These are phyloP conservation scores for Ceratocystis eucalypticola DNA, from an alignment of 2,329 filamentous ascomycete genomes.

Conservation along the genomic window DNA sequence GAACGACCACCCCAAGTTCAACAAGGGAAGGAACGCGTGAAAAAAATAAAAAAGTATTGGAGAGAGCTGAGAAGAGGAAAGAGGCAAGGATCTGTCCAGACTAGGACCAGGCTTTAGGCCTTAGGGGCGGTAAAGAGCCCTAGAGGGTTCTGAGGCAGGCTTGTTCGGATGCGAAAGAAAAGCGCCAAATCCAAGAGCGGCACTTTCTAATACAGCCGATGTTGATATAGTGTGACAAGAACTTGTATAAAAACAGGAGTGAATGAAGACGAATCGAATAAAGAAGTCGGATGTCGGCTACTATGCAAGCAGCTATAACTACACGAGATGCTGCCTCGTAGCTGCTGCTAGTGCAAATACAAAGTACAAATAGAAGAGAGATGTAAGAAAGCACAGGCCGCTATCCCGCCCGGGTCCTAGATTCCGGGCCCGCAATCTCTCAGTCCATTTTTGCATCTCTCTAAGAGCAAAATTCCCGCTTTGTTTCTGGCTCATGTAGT, in stretches of 20 bases:
- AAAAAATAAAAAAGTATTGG: background rate
- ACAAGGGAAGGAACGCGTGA: slow-evolving; percentile 5
- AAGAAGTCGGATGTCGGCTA: too few species aligned
- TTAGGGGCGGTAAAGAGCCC: background rate
- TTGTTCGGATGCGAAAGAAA: background rate
- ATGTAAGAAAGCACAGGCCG: background rate
- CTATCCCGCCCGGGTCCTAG: background rate
- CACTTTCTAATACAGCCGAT: background rate
- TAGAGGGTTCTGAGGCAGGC: background rate
- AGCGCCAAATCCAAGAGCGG: background rate
- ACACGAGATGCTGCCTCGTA: background rate
- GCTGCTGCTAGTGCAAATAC: background rate
- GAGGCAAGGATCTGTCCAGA: background rate
- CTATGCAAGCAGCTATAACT: background rate
- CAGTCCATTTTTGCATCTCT: background rate
- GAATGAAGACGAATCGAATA: background rate
- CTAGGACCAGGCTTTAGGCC: background rate
- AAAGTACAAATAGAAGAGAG: background rate
- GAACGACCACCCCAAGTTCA: background rate
- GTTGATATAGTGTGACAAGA: background rate
- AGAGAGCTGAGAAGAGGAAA: background rate
- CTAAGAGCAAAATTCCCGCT: background rate
- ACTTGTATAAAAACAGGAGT: background rate
- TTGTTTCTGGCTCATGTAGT: background rate
- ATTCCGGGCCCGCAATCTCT: background rate